Evolutionary conservation across 352 stramenopile genomes (phyloP).

Genomic region (Phytophthora pistaciae): DNA sequence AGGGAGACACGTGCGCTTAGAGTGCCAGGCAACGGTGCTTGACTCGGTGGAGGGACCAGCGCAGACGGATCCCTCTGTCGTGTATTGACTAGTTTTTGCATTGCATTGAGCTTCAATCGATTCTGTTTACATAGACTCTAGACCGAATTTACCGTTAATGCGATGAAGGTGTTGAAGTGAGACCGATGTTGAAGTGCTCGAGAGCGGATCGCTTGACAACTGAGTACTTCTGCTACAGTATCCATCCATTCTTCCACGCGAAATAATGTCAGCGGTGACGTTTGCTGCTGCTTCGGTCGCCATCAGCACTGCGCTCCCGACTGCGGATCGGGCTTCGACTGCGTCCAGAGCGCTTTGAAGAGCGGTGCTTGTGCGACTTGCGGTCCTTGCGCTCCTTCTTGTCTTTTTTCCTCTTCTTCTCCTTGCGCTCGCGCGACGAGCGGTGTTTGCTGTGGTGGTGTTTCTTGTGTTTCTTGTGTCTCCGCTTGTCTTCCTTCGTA

Average conservation of each 20-base stretch:
- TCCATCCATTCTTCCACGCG: not conserved
- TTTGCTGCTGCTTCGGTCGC: constrained; percentile 24
- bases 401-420: constrained; percentile 34
- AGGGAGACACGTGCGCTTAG: constrained; percentile 28
- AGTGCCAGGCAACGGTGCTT: constrained; percentile 27
- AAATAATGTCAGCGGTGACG: constrained; percentile 14
- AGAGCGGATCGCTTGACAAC: no score
- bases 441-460: constrained; percentile 33
- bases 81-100: constrained; percentile 49
- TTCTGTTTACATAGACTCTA: constrained; percentile 49
- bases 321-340: constrained; percentile 34
- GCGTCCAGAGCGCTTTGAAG: constrained; percentile 37
- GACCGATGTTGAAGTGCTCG: not conserved
- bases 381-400: constrained; percentile 39
- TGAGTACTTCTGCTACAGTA: no score
- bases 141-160: not conserved
- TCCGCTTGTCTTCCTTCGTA: constrained; percentile 31
- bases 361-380: constrained; percentile 39
- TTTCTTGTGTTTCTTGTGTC: constrained; percentile 52
- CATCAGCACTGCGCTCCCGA: constrained; percentile 13
- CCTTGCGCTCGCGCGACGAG: constrained; percentile 32
- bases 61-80: constrained; percentile 22
- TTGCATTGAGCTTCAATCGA: constrained; percentile 43
- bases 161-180: not conserved
- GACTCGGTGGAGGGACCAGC: constrained; percentile 28